These are phyloP conservation scores for Cephaloascus albidus DNA, from an alignment of 805 yeast genomes.

Conservation along the genomic window DNA sequence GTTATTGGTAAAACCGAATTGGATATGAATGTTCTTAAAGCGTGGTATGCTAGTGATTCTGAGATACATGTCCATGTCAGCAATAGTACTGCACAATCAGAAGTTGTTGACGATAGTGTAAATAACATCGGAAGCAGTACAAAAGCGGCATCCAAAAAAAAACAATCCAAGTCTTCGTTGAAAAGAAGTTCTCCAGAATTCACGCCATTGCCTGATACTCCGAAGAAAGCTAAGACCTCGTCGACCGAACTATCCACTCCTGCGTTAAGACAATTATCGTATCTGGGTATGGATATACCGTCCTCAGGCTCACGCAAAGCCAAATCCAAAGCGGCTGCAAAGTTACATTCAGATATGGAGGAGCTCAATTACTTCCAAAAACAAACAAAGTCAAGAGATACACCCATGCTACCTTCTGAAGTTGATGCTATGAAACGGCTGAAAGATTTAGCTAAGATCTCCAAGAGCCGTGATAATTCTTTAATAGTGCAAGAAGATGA, in stretches of 20 bases:
- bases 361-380: constrained; percentile 58
- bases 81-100: not conserved
- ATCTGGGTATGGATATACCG: too few relatives aligned
- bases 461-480: constrained; percentile 10
- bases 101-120: not conserved
- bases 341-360: constrained; percentile 59
- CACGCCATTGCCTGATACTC: not conserved
- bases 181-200: constrained; percentile 1
- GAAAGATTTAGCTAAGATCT: constrained; percentile 4
- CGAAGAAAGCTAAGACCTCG: not conserved
- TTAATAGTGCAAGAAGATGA: constrained; percentile 7
- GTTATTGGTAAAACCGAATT: constrained; percentile 44
- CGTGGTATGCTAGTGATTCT: constrained; percentile 22
- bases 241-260: not conserved
- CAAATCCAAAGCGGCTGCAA: constrained; percentile 53
- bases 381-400: constrained; percentile 33
- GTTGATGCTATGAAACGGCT: constrained; percentile 16
- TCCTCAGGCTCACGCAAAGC: constrained; percentile 41
- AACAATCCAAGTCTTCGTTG: not conserved
- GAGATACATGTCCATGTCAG: not conserved
- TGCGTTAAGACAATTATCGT: not conserved
- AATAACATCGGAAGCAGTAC: not conserved
- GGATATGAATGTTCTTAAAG: constrained; percentile 26
- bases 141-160: not conserved
- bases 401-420: constrained; percentile 30